A percentile compares a stretch with the other conserved stretches of the same genome.
Evolutionary conservation across 106 monocot genomes (phyloP).

Genomic region (Dendrobium officinale): DNA sequence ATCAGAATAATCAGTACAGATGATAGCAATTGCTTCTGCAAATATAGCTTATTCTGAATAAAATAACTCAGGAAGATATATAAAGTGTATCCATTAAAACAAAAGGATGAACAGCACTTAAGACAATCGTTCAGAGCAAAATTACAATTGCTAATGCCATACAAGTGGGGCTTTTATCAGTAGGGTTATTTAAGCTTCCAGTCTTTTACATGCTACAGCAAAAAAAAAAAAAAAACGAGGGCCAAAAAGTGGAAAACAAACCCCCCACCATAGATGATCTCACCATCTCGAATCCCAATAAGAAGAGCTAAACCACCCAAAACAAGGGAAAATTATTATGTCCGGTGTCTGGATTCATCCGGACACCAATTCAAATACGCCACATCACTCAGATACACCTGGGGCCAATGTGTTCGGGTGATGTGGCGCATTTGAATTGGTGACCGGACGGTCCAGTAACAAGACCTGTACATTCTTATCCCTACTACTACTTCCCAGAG

Average conservation of each 20-base stretch:
- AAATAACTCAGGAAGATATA: background rate
- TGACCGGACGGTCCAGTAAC: too few species aligned
- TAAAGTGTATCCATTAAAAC: background rate
- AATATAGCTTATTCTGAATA: too few species aligned
- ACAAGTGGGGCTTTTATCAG: background rate
- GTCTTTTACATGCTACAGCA: background rate
- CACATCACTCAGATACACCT: too few species aligned
- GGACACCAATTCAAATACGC: too few species aligned
- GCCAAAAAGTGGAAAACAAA: background rate
- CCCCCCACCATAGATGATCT: background rate
- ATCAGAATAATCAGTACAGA: too few species aligned
- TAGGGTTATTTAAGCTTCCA: background rate
- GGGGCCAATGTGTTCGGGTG: too few species aligned
- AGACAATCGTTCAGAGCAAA: background rate
- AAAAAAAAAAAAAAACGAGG: background rate
- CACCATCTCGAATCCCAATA: background rate
- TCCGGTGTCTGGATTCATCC: too few species aligned
- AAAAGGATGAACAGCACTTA: background rate
- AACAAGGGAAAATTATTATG: background rate
- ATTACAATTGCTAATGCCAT: background rate
- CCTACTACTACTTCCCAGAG: background rate
- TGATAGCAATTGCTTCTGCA: too few species aligned
- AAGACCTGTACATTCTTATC: slow-evolving; percentile 4
- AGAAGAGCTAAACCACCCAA: background rate
- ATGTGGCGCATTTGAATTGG: too few species aligned